Base-by-base conservation (phyloP, 768 basidiomycete genomes). In the Tephrocybe sp. region DNA sequence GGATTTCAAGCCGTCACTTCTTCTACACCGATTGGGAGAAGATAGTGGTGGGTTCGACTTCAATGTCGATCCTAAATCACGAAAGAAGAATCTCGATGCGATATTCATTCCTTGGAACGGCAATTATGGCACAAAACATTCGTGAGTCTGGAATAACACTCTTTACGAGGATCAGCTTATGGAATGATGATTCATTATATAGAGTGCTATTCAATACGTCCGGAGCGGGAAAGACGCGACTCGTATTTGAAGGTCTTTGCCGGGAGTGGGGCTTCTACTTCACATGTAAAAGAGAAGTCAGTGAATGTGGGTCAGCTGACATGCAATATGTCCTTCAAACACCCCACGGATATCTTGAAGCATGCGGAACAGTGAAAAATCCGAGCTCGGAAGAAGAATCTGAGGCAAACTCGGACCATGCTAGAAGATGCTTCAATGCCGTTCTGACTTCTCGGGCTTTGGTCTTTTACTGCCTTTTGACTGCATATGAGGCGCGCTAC, bases 281-380 rank as follows among this genome's bases (percentile, higher is more conserved):
- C 38, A 49, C 38, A 20, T 49, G 48, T 18, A 20, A 10, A 9
- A 40, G 20, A 6, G 12, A 5, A 3, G 4, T 40, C 18, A 41
- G 39, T 41, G 48, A 49, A 41, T 39, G 48, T 33, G 48, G 48
- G 14, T 49, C 48, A 8, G 12, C 24, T 4, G 48, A 49, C 38
- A 26, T 49, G 4, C 15, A 49, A 1, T 7, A 5, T 4, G 48
- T 40, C 3, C 26, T 49, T 14, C 34, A n/a, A 3, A 14, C 21
- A 11, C 21, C 37, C 3, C 20, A 23, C 14, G 48, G 38, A 6
- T 40, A 21, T 24, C 48, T 49, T 4, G 21, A 33, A n/a, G 17
- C 3, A 32, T 30, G n/a, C 30, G 48, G 48, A 11, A 24, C 40
- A 0, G 20, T 32, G 0, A 15, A 30, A 14, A 9, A 40, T 30